Evolutionary conservation across 768 basidiomycete species (phyloP).

Genomic region (Austroboletus festivus): DNA sequence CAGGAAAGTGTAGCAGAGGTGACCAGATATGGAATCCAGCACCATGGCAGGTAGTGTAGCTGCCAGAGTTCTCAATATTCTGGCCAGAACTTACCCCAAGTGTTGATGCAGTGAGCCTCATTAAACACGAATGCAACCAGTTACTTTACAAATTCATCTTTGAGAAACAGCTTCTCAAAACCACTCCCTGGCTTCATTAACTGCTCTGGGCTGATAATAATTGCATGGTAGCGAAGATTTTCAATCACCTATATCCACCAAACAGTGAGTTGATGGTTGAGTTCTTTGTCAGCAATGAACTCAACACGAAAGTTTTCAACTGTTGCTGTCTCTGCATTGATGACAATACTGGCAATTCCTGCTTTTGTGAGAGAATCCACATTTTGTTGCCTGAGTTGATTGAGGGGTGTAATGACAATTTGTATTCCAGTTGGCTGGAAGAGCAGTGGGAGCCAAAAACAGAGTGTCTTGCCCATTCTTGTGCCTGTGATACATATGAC

Average conservation of each 20-base stretch:
- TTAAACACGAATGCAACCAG: no score
- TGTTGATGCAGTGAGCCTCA: no score
- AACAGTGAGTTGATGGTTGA: no score
- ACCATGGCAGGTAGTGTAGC: no score
- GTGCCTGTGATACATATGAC: constrained; percentile 5
- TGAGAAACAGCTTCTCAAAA: constrained; percentile 7
- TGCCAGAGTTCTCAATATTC: no score
- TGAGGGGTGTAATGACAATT: constrained; percentile 26
- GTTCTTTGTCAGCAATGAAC: no score
- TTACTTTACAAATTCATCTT: neutral
- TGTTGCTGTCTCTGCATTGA: neutral
- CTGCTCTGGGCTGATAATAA: constrained; percentile 6
- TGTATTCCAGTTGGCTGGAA: constrained; percentile 17
- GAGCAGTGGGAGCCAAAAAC: constrained; percentile 33
- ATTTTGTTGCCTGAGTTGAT: constrained; percentile 24
- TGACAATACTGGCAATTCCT: constrained; percentile 12
- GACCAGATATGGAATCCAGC: no score
- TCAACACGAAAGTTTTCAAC: no score
- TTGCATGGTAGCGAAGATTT: neutral
- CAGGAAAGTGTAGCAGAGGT: no score
- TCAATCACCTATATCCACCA: neutral
- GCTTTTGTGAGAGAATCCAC: constrained; percentile 1
- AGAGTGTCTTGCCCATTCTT: constrained; percentile 13
- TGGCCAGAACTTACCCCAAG: no score
- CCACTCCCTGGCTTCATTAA: constrained; percentile 3